Evolutionary conservation across 208 protist genomes (phyloP).

Genomic region (Trypanosoma congolense): DNA sequence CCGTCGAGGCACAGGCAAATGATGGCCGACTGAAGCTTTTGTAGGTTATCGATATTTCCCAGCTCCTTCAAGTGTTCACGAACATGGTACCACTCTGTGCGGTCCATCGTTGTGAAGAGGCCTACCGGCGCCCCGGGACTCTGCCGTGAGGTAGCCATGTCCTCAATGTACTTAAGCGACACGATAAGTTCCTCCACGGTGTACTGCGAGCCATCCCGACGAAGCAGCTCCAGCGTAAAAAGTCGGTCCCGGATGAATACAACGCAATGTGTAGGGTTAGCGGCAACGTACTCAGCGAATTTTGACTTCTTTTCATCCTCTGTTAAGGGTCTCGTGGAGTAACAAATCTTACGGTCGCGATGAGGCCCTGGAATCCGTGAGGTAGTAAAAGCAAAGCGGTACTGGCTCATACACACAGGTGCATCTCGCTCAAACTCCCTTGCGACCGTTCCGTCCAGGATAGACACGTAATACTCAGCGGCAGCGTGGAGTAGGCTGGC

Average conservation of each 20-base stretch:
- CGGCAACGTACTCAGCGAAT: constrained; percentile 27
- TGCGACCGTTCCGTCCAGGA: constrained; percentile 20
- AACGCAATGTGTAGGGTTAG: constrained; percentile 31
- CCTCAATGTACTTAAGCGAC: constrained; percentile 18
- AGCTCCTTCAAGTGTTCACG: constrained; percentile 24
- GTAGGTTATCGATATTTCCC: constrained; percentile 25
- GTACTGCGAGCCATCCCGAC: constrained; percentile 13
- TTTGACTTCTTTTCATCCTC: constrained; percentile 28
- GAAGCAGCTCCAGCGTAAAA: constrained; percentile 23
- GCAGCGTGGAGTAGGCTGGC: constrained; percentile 40
- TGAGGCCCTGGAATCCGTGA: constrained; percentile 32
- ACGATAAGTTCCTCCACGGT: constrained; percentile 20
- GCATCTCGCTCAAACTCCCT: constrained; percentile 28
- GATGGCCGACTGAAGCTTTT: constrained; percentile 35
- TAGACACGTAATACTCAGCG: constrained; percentile 23
- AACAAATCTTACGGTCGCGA: constrained; percentile 34
- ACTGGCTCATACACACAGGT: constrained; percentile 46
- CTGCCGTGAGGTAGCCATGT: constrained; percentile 10
- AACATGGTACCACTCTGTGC: constrained; percentile 30
- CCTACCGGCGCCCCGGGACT: constrained; percentile 27
- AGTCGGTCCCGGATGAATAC: constrained; percentile 29
- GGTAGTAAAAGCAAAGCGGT: constrained; percentile 30
- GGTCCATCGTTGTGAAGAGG: constrained; percentile 31
- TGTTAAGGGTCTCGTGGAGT: constrained; percentile 23
- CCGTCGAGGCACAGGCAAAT: constrained; percentile 35